phyloP scores from a whole-genome alignment of 495 filamentous ascomycete genomes.

The Daldinia bambusicola region DNA sequence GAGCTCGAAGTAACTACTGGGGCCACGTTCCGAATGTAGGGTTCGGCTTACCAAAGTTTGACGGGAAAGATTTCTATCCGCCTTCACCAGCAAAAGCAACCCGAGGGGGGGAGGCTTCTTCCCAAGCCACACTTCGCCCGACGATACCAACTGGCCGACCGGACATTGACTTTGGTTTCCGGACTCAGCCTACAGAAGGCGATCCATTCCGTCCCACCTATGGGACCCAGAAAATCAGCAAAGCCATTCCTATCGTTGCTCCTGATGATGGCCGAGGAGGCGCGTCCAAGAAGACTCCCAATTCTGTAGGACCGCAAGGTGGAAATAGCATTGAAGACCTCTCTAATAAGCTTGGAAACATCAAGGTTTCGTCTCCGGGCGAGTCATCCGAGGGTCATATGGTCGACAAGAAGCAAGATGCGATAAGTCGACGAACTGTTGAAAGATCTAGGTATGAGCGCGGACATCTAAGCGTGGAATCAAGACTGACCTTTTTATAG shows the following conservation, averaged over 20 bases:
- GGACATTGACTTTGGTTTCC: slow-evolving; percentile 33
- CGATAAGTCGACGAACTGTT: slow-evolving; percentile 22
- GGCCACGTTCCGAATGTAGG: slow-evolving; percentile 55
- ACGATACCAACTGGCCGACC: slow-evolving; percentile 15
- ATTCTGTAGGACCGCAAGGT: neutral
- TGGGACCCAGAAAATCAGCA: slow-evolving; percentile 43
- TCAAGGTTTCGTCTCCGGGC: slow-evolving; percentile 12
- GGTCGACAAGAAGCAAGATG: slow-evolving; percentile 17
- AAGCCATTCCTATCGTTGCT: slow-evolving; percentile 48
- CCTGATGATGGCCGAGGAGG: slow-evolving; percentile 30
- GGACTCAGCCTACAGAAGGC: slow-evolving; percentile 37
- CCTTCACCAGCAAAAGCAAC: slow-evolving; percentile 58
- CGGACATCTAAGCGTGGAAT: neutral
- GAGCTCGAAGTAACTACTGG: slow-evolving; percentile 63
- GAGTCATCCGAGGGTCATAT: slow-evolving; percentile 6
- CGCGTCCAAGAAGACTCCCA: neutral
- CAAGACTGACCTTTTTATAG: slow-evolving; percentile 35
- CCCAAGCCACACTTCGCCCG: slow-evolving; percentile 9
- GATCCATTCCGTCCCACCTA: slow-evolving; percentile 54
- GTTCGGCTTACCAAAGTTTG: slow-evolving; percentile 64
- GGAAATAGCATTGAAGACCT: slow-evolving; percentile 3
- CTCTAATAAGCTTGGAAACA: slow-evolving; percentile 3
- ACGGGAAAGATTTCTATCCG: slow-evolving; percentile 67
- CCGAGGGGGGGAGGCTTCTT: slow-evolving; percentile 4
- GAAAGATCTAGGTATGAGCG: slow-evolving; percentile 47